Evolutionary conservation across 148 eudicot genomes (phyloP), one percentile per base, ranked within the genome.

Genomic region (Rhododendron kiyosumense): DNA sequence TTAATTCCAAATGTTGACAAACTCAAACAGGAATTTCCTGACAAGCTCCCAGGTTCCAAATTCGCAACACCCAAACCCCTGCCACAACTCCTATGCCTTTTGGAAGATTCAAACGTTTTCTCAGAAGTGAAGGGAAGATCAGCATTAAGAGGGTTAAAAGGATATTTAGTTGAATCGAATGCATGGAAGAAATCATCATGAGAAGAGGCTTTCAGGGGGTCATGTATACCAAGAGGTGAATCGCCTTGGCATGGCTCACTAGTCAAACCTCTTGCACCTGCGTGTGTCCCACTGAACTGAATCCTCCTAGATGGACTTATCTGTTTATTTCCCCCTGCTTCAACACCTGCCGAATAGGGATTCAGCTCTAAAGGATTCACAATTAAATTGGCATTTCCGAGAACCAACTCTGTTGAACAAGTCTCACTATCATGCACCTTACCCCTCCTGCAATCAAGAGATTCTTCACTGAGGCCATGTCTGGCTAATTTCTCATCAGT

Each of bases 401-500:
- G 93, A 85, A 89, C 84, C 86, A 93, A 77, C 73, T 86, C 90
- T 28, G 92, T 94, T 85, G 94, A 92, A 89, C 92, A 93, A 52
- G 90, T 82, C 69, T 90, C 91, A 77, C 78, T 48, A 77, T 61
- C 89, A 80, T 85, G 85, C 61, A 69, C 82, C 18, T 86, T 82
- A 43, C 69, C 84, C 43, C 28, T 75, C 71, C 76, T 51, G 59
- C 73, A 54, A 51, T 83, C 84, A 51, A 22, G 30, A 78, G 83
- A 75, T 5, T 3, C 49, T 83, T 88, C 87, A 45, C 63, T 78
- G 38, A 54, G 48, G 49, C 52, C 54, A 38, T 78, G 79, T 71
- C 83, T 61, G 69, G 84, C 83, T 65, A 67, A 78, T 78, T 81
- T 81, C 49, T 13, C n/a, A 61, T 80, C 85, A 43, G 48, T 34